A percentile compares a stretch with the other conserved stretches of the same genome.
phyloP scores from a whole-genome alignment of 768 basidiomycete species.

The Pholiota conissans region DNA sequence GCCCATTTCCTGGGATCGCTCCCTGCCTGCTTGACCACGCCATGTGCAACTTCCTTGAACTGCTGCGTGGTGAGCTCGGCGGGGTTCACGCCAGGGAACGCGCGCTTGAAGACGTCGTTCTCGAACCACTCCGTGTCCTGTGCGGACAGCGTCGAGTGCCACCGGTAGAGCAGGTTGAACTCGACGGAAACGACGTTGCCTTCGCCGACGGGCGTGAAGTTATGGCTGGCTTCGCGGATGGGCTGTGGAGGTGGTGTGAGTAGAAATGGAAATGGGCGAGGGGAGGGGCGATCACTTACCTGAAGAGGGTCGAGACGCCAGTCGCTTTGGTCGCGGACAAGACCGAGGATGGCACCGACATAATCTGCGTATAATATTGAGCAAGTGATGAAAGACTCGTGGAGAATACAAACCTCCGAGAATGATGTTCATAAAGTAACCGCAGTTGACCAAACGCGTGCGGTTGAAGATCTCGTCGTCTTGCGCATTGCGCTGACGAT shows the following conservation, averaged over 20 bases:
- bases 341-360: conserved; percentile 71
- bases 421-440: conserved; percentile 70
- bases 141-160: conserved; percentile 64
- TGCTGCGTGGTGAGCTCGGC: conserved; percentile 27
- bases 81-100: conserved; percentile 43
- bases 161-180: conserved; percentile 65
- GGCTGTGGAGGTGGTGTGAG: conserved; percentile 30
- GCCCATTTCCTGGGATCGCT: conserved; percentile 49
- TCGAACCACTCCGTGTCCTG: conserved; percentile 56
- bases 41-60: conserved; percentile 36
- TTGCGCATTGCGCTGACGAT: conserved; percentile 37
- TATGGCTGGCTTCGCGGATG: conserved; percentile 51
- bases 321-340: conserved; percentile 57
- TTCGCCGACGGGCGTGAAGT: conserved; percentile 59
- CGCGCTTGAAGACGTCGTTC: conserved; percentile 39
- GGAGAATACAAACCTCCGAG: conserved; percentile 41
- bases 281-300: conserved; percentile 35
- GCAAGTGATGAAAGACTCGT: background rate
- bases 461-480: conserved; percentile 81
- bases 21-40: conserved; percentile 21
- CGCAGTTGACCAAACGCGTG: conserved; percentile 72
- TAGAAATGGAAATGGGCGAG: background rate
- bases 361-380: conserved; percentile 45
- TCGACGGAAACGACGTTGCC: conserved; percentile 80
- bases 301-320: conserved; percentile 74